phyloP scores from a whole-genome alignment of 192 early-diverging fungal species.

The Backusella australiensis region DNA sequence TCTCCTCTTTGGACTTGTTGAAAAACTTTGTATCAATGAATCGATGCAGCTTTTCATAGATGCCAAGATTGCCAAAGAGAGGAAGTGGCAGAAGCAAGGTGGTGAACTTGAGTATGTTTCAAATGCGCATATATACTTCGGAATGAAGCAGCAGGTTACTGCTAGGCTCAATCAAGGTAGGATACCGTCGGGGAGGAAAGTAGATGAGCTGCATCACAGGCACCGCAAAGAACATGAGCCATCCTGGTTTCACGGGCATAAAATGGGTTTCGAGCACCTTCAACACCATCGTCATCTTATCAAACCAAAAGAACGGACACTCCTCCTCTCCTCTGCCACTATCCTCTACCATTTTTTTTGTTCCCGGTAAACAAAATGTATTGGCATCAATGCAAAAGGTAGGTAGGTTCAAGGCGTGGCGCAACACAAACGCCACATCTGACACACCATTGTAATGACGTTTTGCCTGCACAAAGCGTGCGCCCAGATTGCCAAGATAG shows the following conservation, averaged over 20 bases:
- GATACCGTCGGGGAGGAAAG: slow-evolving; percentile 22
- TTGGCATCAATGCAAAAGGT: neutral
- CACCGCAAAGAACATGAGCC: slow-evolving; percentile 52
- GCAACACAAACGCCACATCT: slow-evolving; percentile 62
- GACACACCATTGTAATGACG: slow-evolving; percentile 70
- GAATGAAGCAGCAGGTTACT: slow-evolving; percentile 39
- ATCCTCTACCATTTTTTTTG: neutral
- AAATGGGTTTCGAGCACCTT: slow-evolving; percentile 52
- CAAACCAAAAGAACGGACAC: slow-evolving; percentile 27
- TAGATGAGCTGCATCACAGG: slow-evolving; percentile 46
- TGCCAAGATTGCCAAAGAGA: slow-evolving; percentile 38
- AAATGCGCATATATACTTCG: slow-evolving; percentile 35
- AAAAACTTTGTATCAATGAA: slow-evolving; percentile 39
- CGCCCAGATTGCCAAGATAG: slow-evolving; percentile 49
- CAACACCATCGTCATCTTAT: slow-evolving; percentile 39
- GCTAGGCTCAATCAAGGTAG: slow-evolving; percentile 21
- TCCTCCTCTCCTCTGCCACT: neutral
- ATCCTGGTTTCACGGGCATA: slow-evolving; percentile 45
- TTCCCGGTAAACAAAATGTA: neutral
- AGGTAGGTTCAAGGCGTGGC: slow-evolving; percentile 15
- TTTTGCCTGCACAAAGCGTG: slow-evolving; percentile 65
- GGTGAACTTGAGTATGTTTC: slow-evolving; percentile 39
- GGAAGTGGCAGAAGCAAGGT: slow-evolving; percentile 44
- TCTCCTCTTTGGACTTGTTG: slow-evolving; percentile 20
- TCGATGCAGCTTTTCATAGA: slow-evolving; percentile 46